These are phyloP conservation scores for Vaccinium darrowii DNA, from an alignment of 148 eudicot species.

Conservation along the genomic window DNA sequence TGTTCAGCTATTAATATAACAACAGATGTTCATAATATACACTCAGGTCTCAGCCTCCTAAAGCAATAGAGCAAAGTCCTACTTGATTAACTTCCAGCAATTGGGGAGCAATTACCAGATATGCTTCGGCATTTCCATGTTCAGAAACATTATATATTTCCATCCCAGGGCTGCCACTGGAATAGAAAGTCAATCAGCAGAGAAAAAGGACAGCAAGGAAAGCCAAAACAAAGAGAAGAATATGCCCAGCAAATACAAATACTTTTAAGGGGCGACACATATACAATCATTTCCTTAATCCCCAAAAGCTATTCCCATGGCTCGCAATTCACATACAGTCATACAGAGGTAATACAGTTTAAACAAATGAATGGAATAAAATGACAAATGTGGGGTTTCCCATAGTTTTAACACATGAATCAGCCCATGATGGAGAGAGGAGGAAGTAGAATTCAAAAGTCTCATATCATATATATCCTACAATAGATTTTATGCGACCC, in stretches of 20 bases:
- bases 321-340: not conserved
- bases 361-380: not conserved
- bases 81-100: not conserved
- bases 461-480: not conserved
- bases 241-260: not conserved
- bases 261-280: not conserved
- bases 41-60: not conserved
- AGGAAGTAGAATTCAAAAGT: not conserved
- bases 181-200: not conserved
- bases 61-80: not conserved
- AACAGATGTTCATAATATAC: not conserved
- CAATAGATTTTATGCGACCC: not conserved
- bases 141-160: constrained; percentile 47
- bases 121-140: constrained; percentile 50
- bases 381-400: not conserved
- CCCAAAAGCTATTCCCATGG: not conserved
- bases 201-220: not conserved
- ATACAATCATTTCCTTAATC: not conserved
- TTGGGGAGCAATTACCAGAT: constrained; percentile 34
- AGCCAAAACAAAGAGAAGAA: not conserved
- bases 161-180: constrained; percentile 41
- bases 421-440: not conserved
- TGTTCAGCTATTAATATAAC: not conserved
- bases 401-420: not conserved
- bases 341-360: not conserved